A percentile compares a stretch with the other conserved stretches of the same genome.
These are phyloP conservation scores for Arthrobotrys sphaeroides DNA, from an alignment of 2,329 filamentous ascomycete species.

Conservation along the genomic window DNA sequence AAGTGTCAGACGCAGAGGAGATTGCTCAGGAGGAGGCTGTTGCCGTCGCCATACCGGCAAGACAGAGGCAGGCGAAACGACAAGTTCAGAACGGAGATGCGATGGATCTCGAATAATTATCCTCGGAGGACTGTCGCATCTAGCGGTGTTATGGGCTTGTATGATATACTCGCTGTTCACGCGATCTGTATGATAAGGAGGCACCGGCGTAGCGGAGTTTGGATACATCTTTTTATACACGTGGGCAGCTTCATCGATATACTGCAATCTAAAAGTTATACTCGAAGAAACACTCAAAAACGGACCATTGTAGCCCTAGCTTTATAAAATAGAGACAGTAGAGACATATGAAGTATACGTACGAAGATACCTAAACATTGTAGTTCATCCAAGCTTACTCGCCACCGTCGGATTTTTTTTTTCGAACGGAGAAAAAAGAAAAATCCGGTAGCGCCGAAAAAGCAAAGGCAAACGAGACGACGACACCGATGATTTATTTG, in stretches of 20 bases:
- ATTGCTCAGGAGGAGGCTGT: conserved; percentile 26
- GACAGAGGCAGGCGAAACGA: conserved; percentile 11
- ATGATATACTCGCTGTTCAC: conserved; percentile 16
- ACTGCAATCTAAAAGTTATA: not conserved
- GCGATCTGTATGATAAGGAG: conserved; percentile 32
- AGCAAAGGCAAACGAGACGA: conserved; percentile 15
- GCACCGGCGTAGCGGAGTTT: conserved; percentile 36
- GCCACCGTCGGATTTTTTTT: conserved; percentile 13
- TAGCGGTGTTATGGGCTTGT: conserved; percentile 5
- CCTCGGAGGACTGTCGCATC: not conserved
- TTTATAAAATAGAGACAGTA: not conserved
- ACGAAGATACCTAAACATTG: not conserved
- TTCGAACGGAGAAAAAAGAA: not conserved
- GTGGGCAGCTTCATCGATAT: not conserved
- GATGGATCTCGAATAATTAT: conserved; percentile 41
- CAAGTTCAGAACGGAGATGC: conserved; percentile 24
- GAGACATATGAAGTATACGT: too few species aligned
- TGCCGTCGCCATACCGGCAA: conserved; percentile 33
- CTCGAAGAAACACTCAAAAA: too few species aligned
- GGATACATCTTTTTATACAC: conserved; percentile 12
- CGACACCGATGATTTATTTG: conserved; percentile 23
- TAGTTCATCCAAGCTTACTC: conserved; percentile 2
- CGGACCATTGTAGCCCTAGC: not conserved
- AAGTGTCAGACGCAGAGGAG: conserved; percentile 6
- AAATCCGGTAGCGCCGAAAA: conserved; percentile 15